phyloP scores from a whole-genome alignment of 805 yeast genomes.

The Ogataea pilisensis region DNA sequence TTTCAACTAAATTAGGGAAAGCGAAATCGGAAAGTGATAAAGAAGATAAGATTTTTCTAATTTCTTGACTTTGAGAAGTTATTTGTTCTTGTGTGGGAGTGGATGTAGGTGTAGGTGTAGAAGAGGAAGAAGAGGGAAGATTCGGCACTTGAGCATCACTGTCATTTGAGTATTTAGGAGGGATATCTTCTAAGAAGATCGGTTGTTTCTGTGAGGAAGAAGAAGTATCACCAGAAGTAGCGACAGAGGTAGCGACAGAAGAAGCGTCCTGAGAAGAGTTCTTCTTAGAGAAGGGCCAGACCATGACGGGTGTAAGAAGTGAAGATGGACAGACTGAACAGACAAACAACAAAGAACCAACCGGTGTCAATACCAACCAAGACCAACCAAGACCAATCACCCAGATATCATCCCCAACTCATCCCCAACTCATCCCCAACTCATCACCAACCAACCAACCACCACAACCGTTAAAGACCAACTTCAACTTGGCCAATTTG shows the following conservation, averaged over 20 bases:
- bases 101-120: conserved; percentile 15
- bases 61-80: conserved; percentile 20
- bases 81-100: conserved; percentile 1
- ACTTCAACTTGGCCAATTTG: no score
- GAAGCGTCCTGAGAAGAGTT: conserved; percentile 3
- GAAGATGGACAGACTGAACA: not conserved
- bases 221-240: not conserved
- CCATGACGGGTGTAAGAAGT: conserved; percentile 8
- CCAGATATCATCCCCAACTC: no score
- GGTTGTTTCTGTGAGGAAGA: conserved; percentile 11
- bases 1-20: conserved; percentile 44
- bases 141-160: conserved; percentile 2
- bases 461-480: no score
- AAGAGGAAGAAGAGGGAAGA: not conserved
- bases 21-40: conserved; percentile 50
- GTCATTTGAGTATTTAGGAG: conserved; percentile 40
- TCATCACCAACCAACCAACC: no score
- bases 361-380: no score
- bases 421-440: no score
- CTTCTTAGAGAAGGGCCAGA: conserved; percentile 18
- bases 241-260: no score
- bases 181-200: conserved; percentile 45
- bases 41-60: conserved; percentile 19
- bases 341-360: not conserved
- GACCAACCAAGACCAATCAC: no score